Conservation (phyloP, 495 filamentous ascomycete species). For the Melanomma pulvis-pyrius region DNA sequence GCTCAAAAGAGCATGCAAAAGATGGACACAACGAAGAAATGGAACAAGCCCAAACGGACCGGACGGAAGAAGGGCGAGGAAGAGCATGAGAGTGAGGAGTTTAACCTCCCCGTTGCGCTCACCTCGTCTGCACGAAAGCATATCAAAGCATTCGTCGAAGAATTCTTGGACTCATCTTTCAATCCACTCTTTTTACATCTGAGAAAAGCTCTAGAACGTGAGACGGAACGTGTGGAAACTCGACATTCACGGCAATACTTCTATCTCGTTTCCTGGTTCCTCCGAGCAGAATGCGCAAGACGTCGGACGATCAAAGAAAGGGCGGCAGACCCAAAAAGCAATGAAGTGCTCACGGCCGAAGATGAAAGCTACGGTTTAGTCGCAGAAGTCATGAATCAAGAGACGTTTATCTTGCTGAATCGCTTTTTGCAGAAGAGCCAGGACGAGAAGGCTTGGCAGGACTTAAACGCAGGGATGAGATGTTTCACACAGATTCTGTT, state of each 20-base stretch:
- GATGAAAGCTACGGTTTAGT: conserved; percentile 82
- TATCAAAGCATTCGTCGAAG: conserved; percentile 81
- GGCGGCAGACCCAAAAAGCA: conserved; percentile 21
- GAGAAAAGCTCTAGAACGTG: conserved; percentile 85
- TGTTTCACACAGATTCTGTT: conserved; percentile 88
- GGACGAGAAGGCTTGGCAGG: conserved; percentile 83
- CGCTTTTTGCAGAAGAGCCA: conserved; percentile 75
- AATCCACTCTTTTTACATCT: conserved; percentile 89
- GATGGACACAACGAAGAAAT: conserved; percentile 91
- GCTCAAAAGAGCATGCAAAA: conserved; percentile 72
- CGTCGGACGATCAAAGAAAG: conserved; percentile 58
- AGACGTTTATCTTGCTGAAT: conserved; percentile 87
- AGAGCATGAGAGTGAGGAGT: conserved; percentile 66
- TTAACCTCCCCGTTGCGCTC: conserved; percentile 71
- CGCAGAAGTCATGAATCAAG: conserved; percentile 85
- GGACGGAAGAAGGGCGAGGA: conserved; percentile 60
- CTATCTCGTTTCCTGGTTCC: conserved; percentile 91
- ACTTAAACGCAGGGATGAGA: conserved; percentile 84
- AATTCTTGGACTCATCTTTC: conserved; percentile 94
- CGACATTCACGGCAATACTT: conserved; percentile 82
- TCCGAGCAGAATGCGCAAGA: conserved; percentile 82
- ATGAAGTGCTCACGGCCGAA: conserved; percentile 51
- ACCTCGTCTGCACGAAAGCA: conserved; percentile 69
- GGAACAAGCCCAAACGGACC: conserved; percentile 72
- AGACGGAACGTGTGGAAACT: conserved; percentile 74